Evolutionary conservation across 2,329 filamentous ascomycete species (phyloP), one percentile per base, ranked within the genome.

Genomic region (Aspergillus calidoustus): DNA sequence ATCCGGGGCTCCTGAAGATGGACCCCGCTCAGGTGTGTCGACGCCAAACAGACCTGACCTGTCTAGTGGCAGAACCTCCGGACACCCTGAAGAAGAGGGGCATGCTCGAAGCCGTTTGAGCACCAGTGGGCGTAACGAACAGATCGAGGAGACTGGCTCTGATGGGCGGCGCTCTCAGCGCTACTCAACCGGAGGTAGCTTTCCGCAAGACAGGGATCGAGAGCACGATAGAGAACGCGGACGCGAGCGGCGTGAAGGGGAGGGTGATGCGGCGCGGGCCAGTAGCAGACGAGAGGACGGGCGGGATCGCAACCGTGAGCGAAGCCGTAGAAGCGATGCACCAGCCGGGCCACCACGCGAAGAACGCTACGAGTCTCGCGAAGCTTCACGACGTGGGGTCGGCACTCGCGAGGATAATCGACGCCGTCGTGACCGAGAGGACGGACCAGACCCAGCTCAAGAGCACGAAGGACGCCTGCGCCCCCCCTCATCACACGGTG

Each of bases 351-450:
- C 62, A 46, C 58, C 66, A 48, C 68, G 69, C 31, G 69, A 70
- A 31, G 68, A 72, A 52, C 66, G 68, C 11, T 66, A 67, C 25
- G 72, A 72, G 34, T 67, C 70, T 22, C 72, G 73, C 19, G 75
- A 78, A 41, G 66, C 64, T 4, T 63, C 72, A 25, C 75, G 76
- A 17, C 73, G 76, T 19, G 71, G 68, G 7, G 62, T 69, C 19
- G 67, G 71, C 19, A 66, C 71, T 13, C 75, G 76, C 49, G 76
- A 77, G 31, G 75, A 77, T 41, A 68, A 71, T 44, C 68, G 75
- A 56, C 73, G 75, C 28, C 71, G 76, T 50, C 72, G 75, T 52
- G 75, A 77, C n/a, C 71, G 76, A 19, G 75, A 75, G 3, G 74
- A 74, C n/a, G 71, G 68, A 13, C 58, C 68, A 17, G 63, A 66